A percentile compares a stretch with the other conserved stretches of the same genome.
Conservation (phyloP, 176 grass and related monocot species). For the Saccharum officinarum region DNA sequence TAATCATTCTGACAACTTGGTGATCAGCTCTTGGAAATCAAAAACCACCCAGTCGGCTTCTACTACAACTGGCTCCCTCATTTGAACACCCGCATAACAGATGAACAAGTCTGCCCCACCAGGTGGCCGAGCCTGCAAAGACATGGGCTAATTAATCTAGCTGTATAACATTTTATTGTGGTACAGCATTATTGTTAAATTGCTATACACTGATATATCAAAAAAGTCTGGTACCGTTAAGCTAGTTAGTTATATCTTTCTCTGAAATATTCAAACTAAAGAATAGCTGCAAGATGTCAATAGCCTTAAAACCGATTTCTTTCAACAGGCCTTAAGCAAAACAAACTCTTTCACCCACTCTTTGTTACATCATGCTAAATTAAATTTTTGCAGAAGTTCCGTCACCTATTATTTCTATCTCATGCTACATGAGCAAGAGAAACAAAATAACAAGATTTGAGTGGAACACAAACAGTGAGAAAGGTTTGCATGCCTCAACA, state of each 20-base stretch:
- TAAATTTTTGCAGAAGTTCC: neutral
- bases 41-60: conserved; percentile 82
- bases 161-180: neutral
- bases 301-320: neutral
- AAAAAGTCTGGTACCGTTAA: neutral
- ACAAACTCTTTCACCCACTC: neutral
- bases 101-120: conserved; percentile 80
- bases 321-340: neutral
- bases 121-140: conserved; percentile 66
- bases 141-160: neutral
- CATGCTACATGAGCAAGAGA: neutral
- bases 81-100: conserved; percentile 84
- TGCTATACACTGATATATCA: neutral
- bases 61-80: conserved; percentile 68
- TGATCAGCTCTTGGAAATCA: conserved; percentile 71
- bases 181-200: neutral
- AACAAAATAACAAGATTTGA: neutral
- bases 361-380: neutral
- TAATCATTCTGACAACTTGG: conserved; percentile 45
- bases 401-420: neutral
- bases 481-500: neutral
- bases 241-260: neutral
- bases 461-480: neutral
- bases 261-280: neutral
- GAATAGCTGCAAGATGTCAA: neutral